phyloP scores from a whole-genome alignment of 1,284 basidiomycete species.

The Ganoderma lingzhi region DNA sequence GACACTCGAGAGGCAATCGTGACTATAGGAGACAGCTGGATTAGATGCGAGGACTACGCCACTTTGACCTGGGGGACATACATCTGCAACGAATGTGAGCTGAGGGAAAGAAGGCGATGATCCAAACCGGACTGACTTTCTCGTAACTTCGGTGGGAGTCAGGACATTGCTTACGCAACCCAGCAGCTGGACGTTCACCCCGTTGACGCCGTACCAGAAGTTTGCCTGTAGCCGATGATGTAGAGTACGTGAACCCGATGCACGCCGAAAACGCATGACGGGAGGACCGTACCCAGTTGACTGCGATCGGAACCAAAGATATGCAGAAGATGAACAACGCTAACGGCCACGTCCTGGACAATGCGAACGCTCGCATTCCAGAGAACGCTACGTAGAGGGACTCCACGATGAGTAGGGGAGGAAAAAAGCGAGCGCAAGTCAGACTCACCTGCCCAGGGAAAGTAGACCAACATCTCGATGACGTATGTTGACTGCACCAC shows the following conservation, averaged over 20 bases:
- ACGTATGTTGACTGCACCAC: background rate
- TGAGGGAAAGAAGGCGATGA: background rate
- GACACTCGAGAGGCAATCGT: constrained; percentile 10
- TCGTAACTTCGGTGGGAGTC: background rate
- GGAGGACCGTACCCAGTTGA: background rate
- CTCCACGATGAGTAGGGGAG: background rate
- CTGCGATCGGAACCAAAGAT: background rate
- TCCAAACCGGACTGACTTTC: background rate
- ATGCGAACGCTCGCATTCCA: constrained; percentile 5
- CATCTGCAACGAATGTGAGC: background rate
- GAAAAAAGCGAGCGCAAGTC: background rate
- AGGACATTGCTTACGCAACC: background rate
- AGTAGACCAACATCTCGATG: constrained; percentile 6
- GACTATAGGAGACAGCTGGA: background rate
- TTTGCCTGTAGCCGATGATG: background rate
- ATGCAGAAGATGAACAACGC: background rate
- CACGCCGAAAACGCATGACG: background rate
- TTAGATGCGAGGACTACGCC: background rate
- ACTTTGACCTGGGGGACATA: background rate
- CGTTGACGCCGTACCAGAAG: background rate
- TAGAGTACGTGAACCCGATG: background rate
- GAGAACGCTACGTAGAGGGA: background rate
- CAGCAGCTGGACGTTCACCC: background rate
- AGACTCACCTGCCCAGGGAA: constrained; percentile 13
- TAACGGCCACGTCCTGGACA: background rate